Evolutionary conservation across 148 eudicot genomes (phyloP), one percentile per base, ranked within the genome.

Genomic region (Arctostaphylos glauca): DNA sequence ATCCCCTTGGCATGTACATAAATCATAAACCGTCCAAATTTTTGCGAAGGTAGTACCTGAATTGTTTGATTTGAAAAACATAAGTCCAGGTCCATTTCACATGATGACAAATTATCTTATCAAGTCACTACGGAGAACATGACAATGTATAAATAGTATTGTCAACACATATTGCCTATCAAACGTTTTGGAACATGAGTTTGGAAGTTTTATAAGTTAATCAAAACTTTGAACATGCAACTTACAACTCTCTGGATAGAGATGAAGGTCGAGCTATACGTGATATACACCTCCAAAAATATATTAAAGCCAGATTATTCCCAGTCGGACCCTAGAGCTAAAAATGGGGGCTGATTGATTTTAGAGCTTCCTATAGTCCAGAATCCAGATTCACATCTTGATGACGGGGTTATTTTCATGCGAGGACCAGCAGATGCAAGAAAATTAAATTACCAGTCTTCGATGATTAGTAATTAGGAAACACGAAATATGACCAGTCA

Each of bases 1-100:
- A 90, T 88, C 80, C 90, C 92, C 83, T 90, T 90, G 43, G 88
- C 92, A 80, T 90, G 90, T 13, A 90, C 90, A 55, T 90, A 90
- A 12, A 90, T 90, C 92, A 90, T 90, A 78, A 90, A 90, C 59
- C 89, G 82, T 74, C 82, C 84, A 41, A 75, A 48, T 84, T 88
- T 90, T 19, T 84, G 83, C 3, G 88, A 86, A 79, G 76, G 81
- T 71, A 86, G 86, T 50, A 86, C 89, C 92, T 76, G 82, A 25
- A 31, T 81, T 49, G 71, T 82, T 81, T 23, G 16, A 41, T 62
- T 62, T 74, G 53, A 55, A 78, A 21, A 55, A 74, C 58, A 13
- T 75, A 64, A 44, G n/a, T 46, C n/a, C 62, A 67, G 23, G 31
- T 62, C 16, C 18, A n/a, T 76, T 60, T 38, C 47, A 14, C 60